phyloP scores from a whole-genome alignment of 106 monocot genomes.

The Cymbidium sinense region DNA sequence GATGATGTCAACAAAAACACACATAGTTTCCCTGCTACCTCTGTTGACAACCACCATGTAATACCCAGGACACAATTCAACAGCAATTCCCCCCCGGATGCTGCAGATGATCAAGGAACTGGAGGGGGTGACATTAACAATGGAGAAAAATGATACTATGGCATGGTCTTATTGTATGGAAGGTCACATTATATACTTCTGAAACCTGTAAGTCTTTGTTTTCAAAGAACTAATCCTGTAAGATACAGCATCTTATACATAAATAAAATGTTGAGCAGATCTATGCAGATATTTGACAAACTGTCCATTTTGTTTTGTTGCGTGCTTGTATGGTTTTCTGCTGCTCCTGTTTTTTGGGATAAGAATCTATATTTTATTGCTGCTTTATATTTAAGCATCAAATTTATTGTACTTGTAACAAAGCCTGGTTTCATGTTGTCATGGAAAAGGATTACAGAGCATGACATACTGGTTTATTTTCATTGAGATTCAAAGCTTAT shows the following conservation, averaged over 20 bases:
- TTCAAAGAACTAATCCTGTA: background rate
- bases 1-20: background rate
- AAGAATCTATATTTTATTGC: background rate
- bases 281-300: background rate
- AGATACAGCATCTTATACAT: too few relatives aligned
- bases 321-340: background rate
- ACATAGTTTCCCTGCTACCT: background rate
- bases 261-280: too few relatives aligned
- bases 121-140: background rate
- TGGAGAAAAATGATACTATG: background rate
- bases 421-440: too few relatives aligned
- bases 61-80: background rate
- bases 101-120: constrained; percentile 1
- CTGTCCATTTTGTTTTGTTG: background rate
- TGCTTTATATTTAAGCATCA: too few relatives aligned
- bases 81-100: background rate
- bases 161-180: background rate
- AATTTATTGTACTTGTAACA: too few relatives aligned
- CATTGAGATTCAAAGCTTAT: too few relatives aligned
- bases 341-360: background rate
- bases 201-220: background rate
- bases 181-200: background rate
- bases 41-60: background rate
- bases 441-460: too few relatives aligned
- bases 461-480: too few relatives aligned